Base-by-base conservation (phyloP, 2,329 filamentous ascomycete genomes). In the Fusarium setosum region DNA sequence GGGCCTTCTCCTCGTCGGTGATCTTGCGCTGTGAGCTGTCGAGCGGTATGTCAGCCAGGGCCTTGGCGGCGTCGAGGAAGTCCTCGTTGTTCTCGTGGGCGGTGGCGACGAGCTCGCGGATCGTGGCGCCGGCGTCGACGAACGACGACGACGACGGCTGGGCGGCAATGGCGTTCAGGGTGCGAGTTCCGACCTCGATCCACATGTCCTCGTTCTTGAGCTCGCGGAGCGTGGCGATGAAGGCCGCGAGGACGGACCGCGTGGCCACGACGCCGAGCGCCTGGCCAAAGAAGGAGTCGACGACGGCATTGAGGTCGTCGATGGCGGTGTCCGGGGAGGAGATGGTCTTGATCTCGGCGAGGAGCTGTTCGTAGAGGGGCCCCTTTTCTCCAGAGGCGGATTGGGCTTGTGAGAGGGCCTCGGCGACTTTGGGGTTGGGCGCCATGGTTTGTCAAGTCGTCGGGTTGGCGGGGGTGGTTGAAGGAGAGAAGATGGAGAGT, bases 1-100 rank as follows among this genome's bases (percentile, higher is more conserved):
- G 84, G 9, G 93, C 93, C 79, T 94, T 94, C 69, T 95, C 92
- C 71, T 92, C 88, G 75, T 94, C 90, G 24, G 90, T 88, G 32
- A 97, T 89, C 56, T 92, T 89, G 47, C 95, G 90, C 81, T 97
- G 94, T 3, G 94, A 94, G 57, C 88, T 91, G 75, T 99, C 95
- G 44, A 98, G 89, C 31, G 94, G 92, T 70, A 98, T 97, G 34
- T 90, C 90, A 72, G 93, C 88, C 7, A 99, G 86, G 10, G 87
- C 84, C 74, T 90, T 89, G 24, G 96, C 96, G 0, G 95, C 94
- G 26, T 87, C 86, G 20, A 86, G 81, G 77, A 91, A 97, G 76
- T 97, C 93, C 47, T 97, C 93, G 67, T 92, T 88, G 56, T 81
- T 81, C 79, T 98, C 94, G 80, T 96, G 91, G 12, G 93, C 93